Base-by-base conservation (phyloP, 306 rosid genomes). In the Betula pendula region DNA sequence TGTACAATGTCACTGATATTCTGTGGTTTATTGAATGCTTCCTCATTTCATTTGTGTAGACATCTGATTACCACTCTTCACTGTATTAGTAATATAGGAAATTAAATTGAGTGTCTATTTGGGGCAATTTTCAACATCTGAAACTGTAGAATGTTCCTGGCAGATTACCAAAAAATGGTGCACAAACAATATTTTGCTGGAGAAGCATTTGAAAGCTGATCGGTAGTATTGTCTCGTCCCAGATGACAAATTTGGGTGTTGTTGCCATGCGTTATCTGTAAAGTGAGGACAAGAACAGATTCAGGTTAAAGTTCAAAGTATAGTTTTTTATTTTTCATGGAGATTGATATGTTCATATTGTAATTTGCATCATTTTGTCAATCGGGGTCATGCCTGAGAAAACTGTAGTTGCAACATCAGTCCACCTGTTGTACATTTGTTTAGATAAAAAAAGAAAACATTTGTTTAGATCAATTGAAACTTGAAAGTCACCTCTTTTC, bases 131-230 rank as follows among this genome's bases (percentile, higher is more conserved):
- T 48, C 45, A 62, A 69, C 11, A 31, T 76, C 40, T 16, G 50
- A 24, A 9, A 20, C 12, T 40, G 73, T 74, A 68, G 67, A 45
- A 70, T 63, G 40, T 69, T 35, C 22, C 51, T 47, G 79, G 75
- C 89, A 95, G 97, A 89, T 84, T 95, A 89, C 83, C 85, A 79
- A 82, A 95, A 87, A 85, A 90, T 90, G 99, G 87, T 95, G 25
- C 93, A 89, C 85, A 89, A 86, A 81, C 99, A 89, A 78, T 92
- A 84, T 80, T 85, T 83, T 82, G 73, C 92, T 7, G 97, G 97
- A 71, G 97, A 90, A 82, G 89, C 89, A 59, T 68, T 80, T 58
- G 96, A 92, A 79, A 82, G 96, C 63, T 94, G 95, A 94, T 75
- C 60, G 52, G 73, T 52, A 68, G 69, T 25, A 47, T 72, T 80